A percentile compares a stretch with the other conserved stretches of the same genome.
These are phyloP conservation scores for Acer campestre DNA, from an alignment of 345 rosid species.

Conservation along the genomic window DNA sequence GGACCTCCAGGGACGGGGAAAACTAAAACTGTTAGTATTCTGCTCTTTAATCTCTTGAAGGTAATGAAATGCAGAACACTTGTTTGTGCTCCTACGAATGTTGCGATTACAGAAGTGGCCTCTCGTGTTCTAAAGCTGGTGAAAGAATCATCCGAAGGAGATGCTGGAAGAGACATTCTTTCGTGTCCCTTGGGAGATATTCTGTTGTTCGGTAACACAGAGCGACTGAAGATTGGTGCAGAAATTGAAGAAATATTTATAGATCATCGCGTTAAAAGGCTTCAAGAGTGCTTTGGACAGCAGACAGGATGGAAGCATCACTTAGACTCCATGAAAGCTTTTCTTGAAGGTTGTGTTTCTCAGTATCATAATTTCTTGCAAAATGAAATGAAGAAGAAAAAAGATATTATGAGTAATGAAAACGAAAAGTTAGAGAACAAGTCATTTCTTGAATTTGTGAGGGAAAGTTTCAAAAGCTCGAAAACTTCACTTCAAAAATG, in stretches of 20 bases:
- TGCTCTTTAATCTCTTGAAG: slow-evolving; percentile 37
- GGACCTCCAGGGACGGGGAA: slow-evolving; percentile 71
- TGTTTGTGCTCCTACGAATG: slow-evolving; percentile 52
- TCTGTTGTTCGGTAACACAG: slow-evolving; percentile 44
- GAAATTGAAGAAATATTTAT: slow-evolving; percentile 39
- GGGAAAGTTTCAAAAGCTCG: slow-evolving; percentile 9
- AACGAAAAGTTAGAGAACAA: slow-evolving; percentile 1
- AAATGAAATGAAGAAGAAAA: slow-evolving; percentile 16
- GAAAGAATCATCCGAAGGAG: slow-evolving; percentile 20
- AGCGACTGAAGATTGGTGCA: slow-evolving; percentile 30
- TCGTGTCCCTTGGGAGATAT: slow-evolving; percentile 32
- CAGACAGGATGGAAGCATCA: slow-evolving; percentile 27
- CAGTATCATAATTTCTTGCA: slow-evolving; percentile 29
- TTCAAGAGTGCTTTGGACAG: slow-evolving; percentile 27
- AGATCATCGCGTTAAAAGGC: slow-evolving; percentile 38
- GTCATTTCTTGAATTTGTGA: slow-evolving; percentile 38
- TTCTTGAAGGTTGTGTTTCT: slow-evolving; percentile 27
- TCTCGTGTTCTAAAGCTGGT: slow-evolving; percentile 42
- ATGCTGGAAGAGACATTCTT: slow-evolving; percentile 5
- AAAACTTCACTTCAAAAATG: slow-evolving; percentile 24
- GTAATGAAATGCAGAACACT: slow-evolving; percentile 40
- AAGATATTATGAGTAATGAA: slow-evolving; percentile 5
- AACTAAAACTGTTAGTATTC: slow-evolving; percentile 39
- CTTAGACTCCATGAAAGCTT: slow-evolving; percentile 26
- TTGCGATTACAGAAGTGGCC: slow-evolving; percentile 50